Evolutionary conservation across 176 grass and related monocot genomes (phyloP).

Genomic region (Oryza nivara): DNA sequence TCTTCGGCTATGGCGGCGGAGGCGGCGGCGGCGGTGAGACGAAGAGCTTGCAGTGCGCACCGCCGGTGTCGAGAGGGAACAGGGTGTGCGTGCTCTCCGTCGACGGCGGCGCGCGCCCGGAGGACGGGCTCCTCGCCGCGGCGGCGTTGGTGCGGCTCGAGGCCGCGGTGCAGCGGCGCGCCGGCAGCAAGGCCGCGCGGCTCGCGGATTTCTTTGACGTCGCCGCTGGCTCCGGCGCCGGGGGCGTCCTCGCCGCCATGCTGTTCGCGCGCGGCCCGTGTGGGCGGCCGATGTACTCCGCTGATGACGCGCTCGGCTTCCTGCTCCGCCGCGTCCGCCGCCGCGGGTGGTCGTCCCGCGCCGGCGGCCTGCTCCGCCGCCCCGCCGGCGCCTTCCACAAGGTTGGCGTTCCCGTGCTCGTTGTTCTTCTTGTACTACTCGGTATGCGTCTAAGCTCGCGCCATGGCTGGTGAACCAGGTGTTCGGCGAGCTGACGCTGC

Average conservation of each 20-base stretch:
- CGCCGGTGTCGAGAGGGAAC: background rate
- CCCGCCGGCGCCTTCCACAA: conserved; percentile 37
- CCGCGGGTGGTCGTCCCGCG: conserved; percentile 29
- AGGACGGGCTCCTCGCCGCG: conserved; percentile 76
- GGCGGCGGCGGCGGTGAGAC: background rate
- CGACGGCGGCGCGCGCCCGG: conserved; percentile 68
- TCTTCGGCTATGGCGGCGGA: conserved; percentile 67
- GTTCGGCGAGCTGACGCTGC: conserved; percentile 73
- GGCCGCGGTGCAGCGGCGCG: conserved; percentile 57
- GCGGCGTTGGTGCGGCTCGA: conserved; percentile 69
- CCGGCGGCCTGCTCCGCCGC: conserved; percentile 47
- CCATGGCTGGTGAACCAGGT: conserved; percentile 19
- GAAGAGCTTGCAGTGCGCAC: background rate
- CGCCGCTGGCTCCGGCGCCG: conserved; percentile 75
- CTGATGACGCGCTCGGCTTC: conserved; percentile 75
- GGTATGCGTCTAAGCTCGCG: too few relatives aligned
- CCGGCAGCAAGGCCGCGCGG: conserved; percentile 50
- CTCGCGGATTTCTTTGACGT: conserved; percentile 92
- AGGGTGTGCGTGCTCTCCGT: conserved; percentile 83
- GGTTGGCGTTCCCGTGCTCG: too few relatives aligned
- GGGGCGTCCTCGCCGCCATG: conserved; percentile 86
- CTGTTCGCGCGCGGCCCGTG: conserved; percentile 58
- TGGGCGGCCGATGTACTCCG: conserved; percentile 72
- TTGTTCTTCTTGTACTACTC: too few relatives aligned
- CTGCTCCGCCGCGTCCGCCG: conserved; percentile 40